These are phyloP conservation scores for Pichia occidentalis DNA, from an alignment of 805 yeast species.

Conservation along the genomic window DNA sequence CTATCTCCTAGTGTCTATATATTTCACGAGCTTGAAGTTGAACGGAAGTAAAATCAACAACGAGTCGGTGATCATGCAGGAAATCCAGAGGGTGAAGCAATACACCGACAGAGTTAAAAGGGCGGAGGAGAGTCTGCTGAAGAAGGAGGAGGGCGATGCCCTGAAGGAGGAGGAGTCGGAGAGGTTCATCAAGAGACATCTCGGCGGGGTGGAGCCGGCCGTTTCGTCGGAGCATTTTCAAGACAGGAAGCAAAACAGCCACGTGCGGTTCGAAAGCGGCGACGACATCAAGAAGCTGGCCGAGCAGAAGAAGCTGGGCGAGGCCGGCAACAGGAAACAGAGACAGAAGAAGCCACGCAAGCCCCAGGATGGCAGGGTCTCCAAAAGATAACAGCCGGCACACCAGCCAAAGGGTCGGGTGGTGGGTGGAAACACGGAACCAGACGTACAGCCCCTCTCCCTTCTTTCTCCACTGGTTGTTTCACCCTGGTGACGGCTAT, in stretches of 20 bases:
- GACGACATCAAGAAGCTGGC: background rate
- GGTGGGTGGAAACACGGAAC: no score
- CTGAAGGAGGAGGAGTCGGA: conserved; percentile 14
- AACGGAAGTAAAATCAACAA: conserved; percentile 47
- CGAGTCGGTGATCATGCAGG: conserved; percentile 59
- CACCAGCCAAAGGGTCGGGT: no score
- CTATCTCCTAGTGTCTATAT: conserved; percentile 49
- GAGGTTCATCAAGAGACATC: conserved; percentile 28
- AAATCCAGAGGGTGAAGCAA: conserved; percentile 57
- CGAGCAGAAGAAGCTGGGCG: background rate
- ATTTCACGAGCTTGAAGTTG: conserved; percentile 54
- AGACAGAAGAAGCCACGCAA: background rate
- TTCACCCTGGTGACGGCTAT: no score
- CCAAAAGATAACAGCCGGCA: no score
- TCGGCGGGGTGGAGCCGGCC: conserved; percentile 35
- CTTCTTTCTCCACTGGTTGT: no score
- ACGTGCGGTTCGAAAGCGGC: conserved; percentile 38
- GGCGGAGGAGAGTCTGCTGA: conserved; percentile 26
- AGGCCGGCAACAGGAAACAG: background rate
- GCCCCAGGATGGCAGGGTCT: conserved; percentile 1
- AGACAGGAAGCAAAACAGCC: conserved; percentile 31
- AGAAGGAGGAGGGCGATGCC: conserved; percentile 23
- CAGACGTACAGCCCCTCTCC: no score
- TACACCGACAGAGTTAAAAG: conserved; percentile 55
- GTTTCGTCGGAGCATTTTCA: conserved; percentile 46